Evolutionary conservation across 1,284 basidiomycete genomes (phyloP), one percentile per base, ranked within the genome.

Genomic region (Trametes sp.): DNA sequence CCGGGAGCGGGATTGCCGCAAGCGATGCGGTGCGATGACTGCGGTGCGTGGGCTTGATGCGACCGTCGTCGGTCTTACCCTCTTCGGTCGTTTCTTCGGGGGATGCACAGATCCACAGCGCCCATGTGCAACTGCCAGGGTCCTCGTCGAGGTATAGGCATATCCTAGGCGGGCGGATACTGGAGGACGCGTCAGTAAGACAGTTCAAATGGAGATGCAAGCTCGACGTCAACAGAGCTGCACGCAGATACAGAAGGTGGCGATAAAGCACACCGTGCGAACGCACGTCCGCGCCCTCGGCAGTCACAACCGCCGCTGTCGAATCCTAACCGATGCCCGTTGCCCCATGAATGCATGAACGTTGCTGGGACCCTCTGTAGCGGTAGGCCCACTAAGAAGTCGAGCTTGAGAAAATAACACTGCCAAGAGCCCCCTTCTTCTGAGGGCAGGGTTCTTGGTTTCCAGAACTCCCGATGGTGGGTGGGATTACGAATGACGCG

Each of bases 1-100:
- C 45, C 35, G 59, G 35, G 28, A 54, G 14, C 48, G 23, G 48
- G 38, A 57, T 41, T 41, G 46, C 54, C 54, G 54, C 35, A 35
- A 42, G 21, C 31, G 23, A 49, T 57, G 55, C 55, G 35, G 46
- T 57, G 56, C 42, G 54, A 8, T 26, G 6, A 23, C 52, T 46
- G 44, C 42, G 54, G 54, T 8, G 21, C 53, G 54, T 36, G 42
- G 45, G 23, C 44, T n/a, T 46, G 54, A 46, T 56, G 31, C 44
- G 33, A 14, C 8, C 21, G n/a, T 48, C 56, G 49, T 51, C 48
- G 46, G 31, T 21, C 41, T 33, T 24, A 38, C 50, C 24, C 5
- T 36, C 23, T 24, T 44, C n/a, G 41, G 53, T 35, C 33, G 28
- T 29, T 24, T 19, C 29, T 26, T 54, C 53, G 41, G 41, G 41